These are phyloP conservation scores for Lactifluus hygrophoroides DNA, from an alignment of 768 basidiomycete species.

Conservation along the genomic window DNA sequence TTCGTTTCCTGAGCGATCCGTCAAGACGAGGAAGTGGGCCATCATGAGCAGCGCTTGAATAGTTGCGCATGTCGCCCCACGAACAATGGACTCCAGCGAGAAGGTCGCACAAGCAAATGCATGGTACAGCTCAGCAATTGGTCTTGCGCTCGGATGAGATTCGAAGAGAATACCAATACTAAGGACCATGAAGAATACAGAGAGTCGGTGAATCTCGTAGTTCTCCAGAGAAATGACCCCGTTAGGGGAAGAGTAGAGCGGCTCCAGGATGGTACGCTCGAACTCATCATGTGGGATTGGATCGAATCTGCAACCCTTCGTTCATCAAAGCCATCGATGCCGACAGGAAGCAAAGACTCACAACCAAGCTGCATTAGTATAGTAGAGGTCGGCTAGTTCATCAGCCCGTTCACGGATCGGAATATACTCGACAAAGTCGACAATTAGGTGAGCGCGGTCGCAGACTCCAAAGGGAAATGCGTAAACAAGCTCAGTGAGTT, in stretches of 20 bases:
- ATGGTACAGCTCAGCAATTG: conserved; percentile 36
- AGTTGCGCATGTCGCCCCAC: conserved; percentile 38
- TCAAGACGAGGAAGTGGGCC: conserved; percentile 34
- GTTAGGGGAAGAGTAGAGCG: conserved; percentile 33
- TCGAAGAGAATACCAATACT: conserved; percentile 42
- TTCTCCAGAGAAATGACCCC: conserved; percentile 25
- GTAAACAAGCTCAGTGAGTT: conserved; percentile 37
- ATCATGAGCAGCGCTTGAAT: conserved; percentile 42
- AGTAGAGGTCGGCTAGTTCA: conserved; percentile 36
- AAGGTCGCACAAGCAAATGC: conserved; percentile 41
- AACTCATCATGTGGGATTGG: conserved; percentile 39
- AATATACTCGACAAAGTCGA: conserved; percentile 33
- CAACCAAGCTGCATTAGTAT: conserved; percentile 40
- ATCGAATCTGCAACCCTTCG: conserved; percentile 32
- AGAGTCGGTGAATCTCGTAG: conserved; percentile 39
- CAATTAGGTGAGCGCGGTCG: conserved; percentile 32
- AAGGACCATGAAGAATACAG: conserved; percentile 45
- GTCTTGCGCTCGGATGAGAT: conserved; percentile 24
- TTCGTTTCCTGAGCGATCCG: conserved; percentile 37
- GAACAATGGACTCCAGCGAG: conserved; percentile 36
- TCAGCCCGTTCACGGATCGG: conserved; percentile 34
- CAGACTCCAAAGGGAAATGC: conserved; percentile 43
- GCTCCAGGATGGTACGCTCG: conserved; percentile 31
- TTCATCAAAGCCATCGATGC: background rate
- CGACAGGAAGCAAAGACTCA: conserved; percentile 25